A percentile compares a stretch with the other conserved stretches of the same genome.
Conservation (phyloP, 306 rosid genomes). For the Vigna angularis region DNA sequence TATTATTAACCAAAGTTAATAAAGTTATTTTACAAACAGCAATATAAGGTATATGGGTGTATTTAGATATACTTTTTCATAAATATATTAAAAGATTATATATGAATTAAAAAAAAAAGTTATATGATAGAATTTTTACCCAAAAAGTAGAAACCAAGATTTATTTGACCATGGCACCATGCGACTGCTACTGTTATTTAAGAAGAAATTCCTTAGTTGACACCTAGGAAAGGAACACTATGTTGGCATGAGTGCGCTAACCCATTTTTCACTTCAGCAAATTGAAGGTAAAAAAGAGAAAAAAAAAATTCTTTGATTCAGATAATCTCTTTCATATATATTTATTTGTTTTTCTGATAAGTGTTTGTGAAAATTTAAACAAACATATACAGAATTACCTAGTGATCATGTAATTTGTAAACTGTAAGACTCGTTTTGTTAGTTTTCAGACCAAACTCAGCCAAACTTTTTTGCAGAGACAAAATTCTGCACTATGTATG, state of each 20-base stretch:
- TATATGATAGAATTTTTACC: too few relatives aligned
- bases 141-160: too few relatives aligned
- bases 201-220: slow-evolving; percentile 41
- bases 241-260: slow-evolving; percentile 44
- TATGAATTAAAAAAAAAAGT: too few relatives aligned
- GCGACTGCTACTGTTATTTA: neutral
- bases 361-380: neutral
- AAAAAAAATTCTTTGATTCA: neutral
- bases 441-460: neutral
- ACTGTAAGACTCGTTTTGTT: neutral
- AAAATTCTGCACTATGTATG: neutral
- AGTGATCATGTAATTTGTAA: neutral
- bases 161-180: neutral
- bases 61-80: too few relatives aligned
- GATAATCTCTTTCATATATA: neutral
- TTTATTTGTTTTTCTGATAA: too few relatives aligned
- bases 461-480: neutral
- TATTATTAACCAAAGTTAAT: too few relatives aligned
- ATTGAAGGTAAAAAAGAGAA: neutral
- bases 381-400: neutral
- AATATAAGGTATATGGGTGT: too few relatives aligned
- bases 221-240: slow-evolving; percentile 45
- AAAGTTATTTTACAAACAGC: too few relatives aligned
- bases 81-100: too few relatives aligned
- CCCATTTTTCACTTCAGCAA: slow-evolving; percentile 21